phyloP scores from a whole-genome alignment of 169 alveolate genomes.

The Plasmodium vivax region DNA sequence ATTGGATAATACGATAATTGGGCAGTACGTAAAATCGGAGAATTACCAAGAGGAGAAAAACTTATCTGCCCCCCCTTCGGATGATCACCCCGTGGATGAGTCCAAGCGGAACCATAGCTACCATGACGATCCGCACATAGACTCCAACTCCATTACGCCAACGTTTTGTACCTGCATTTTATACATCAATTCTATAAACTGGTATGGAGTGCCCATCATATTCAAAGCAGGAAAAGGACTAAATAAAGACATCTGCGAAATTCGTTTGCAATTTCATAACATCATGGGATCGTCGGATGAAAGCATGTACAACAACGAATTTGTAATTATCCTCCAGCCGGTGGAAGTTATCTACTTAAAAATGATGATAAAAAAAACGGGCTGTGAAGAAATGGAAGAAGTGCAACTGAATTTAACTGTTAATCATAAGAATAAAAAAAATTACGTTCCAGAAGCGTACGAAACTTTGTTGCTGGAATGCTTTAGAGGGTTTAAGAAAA shows the following conservation, averaged over 20 bases:
- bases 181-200: constrained; percentile 78
- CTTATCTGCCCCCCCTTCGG: neutral
- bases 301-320: constrained; percentile 75
- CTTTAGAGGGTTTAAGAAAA: constrained; percentile 75
- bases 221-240: constrained; percentile 81
- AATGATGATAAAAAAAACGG: constrained; percentile 80
- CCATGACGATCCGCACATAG: constrained; percentile 79
- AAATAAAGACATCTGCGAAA: constrained; percentile 79
- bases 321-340: constrained; percentile 81
- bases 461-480: constrained; percentile 79
- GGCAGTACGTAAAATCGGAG: constrained; percentile 78
- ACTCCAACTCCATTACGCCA: constrained; percentile 78
- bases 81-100: constrained; percentile 30
- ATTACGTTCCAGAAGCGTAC: constrained; percentile 82
- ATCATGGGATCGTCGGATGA: constrained; percentile 78
- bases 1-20: constrained; percentile 77
- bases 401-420: constrained; percentile 79
- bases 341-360: constrained; percentile 80
- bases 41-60: constrained; percentile 46
- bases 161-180: constrained; percentile 79
- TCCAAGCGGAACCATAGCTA: constrained; percentile 37
- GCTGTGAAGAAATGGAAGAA: constrained; percentile 78
- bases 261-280: constrained; percentile 76
- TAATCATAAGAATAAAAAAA: constrained; percentile 69
- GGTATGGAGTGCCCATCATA: constrained; percentile 82